Evolutionary conservation across 2,329 filamentous ascomycete species (phyloP), one percentile per base, ranked within the genome.

Genomic region (Aspergillus piperis): DNA sequence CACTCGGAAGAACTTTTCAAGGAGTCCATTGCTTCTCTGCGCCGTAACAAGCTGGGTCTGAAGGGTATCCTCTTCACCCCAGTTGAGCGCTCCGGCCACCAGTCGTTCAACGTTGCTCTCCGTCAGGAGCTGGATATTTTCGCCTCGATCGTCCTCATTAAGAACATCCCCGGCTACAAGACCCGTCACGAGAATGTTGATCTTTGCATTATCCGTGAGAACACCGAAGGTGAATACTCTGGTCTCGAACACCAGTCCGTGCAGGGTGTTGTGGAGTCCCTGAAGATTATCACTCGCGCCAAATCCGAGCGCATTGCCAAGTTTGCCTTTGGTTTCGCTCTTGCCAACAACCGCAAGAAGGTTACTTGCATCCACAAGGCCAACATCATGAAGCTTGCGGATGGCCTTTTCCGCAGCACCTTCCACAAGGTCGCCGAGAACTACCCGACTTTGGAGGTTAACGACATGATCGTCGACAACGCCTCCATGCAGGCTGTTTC

Each of bases 401-500:
- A 99, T 72, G 95, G 95, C 81, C 90, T 99, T 60, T 99, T 99
- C 91, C 90, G 95, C 79, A 94, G 89, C 83, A 98, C 95, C 70
- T 96, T 98, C 86, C 92, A 96, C 84, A 86, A 88, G 74, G 88
- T 95, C 70, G 91, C 92, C 68, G 90, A 96, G 84, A 92, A 96
- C 79, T 99, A 95, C 84, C 94, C 95, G 62, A 96, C 91, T 65
- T 86, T 99, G 71, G 91, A 97, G 84, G 90, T 89, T 77, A 96
- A 96, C 84, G 95, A 99, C 83, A 97, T 99, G 94, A 99, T 99
- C 80, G 95, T 99, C 81, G 95, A 99, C 84, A 99, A 99, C 81
- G 95, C 95, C 74, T 96, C 91, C 75, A 99, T 99, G 95, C 95
- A 99, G 85, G 96, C 92, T 77, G 95, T 99, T 70, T 93, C 91